A percentile compares a stretch with the other conserved stretches of the same genome.
These are phyloP conservation scores for Trifolium dubium DNA, from an alignment of 306 rosid genomes.

Conservation along the genomic window DNA sequence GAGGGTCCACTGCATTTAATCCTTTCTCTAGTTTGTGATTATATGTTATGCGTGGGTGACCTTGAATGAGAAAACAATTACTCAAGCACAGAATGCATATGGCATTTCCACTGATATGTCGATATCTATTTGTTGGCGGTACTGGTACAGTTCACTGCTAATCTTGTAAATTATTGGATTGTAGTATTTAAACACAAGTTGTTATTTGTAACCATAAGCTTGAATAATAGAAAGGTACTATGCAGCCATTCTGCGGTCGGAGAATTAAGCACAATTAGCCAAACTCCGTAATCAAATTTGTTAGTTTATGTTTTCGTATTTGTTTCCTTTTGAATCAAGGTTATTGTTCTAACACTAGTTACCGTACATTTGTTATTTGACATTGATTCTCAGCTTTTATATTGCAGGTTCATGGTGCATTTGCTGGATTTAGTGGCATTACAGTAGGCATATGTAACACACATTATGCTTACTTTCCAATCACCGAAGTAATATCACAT, in stretches of 20 bases:
- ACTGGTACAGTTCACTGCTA: background rate
- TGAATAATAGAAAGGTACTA: background rate
- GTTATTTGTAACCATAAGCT: background rate
- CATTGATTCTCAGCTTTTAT: slow-evolving; percentile 32
- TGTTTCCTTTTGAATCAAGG: background rate
- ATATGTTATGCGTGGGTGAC: background rate
- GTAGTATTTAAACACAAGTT: background rate
- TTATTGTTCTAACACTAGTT: background rate
- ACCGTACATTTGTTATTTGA: slow-evolving; percentile 8
- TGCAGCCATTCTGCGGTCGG: background rate
- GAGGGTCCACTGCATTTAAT: background rate
- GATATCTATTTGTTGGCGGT: background rate
- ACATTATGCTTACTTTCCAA: slow-evolving; percentile 94
- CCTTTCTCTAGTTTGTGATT: background rate
- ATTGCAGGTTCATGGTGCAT: slow-evolving; percentile 94
- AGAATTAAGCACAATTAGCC: background rate
- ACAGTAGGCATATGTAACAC: slow-evolving; percentile 94
- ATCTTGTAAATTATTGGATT: background rate
- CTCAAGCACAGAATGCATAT: slow-evolving; percentile 11
- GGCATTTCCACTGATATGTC: background rate
- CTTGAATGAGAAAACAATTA: background rate
- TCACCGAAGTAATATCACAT: slow-evolving; percentile 86
- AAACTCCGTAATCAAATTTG: background rate
- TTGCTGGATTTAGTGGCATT: slow-evolving; percentile 94
- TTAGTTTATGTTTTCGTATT: background rate